Percentiles rank a stretch among this genome's conserved stretches.
Evolutionary conservation across 1,284 basidiomycete species (phyloP).

Genomic region (Cerioporus squamosus): DNA sequence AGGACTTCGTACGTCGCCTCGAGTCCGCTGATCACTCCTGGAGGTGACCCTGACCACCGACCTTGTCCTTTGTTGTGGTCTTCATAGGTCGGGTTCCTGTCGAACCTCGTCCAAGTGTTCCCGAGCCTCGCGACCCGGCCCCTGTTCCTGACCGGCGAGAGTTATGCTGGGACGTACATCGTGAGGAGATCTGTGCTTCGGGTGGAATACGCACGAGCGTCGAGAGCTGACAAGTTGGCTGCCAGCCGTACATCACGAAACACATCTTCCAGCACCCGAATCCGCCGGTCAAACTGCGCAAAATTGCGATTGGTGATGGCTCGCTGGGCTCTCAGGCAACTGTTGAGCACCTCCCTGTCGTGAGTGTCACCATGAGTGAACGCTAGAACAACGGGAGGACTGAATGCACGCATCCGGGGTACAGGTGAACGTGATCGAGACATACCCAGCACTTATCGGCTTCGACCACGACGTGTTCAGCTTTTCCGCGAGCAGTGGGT

Average conservation of each 20-base stretch:
- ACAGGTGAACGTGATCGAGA: slow-evolving; percentile 61
- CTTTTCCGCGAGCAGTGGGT: slow-evolving; percentile 66
- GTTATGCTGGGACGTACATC: slow-evolving; percentile 36
- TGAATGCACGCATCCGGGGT: neutral
- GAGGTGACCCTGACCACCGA: neutral
- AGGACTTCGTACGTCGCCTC: slow-evolving; percentile 61
- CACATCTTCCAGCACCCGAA: slow-evolving; percentile 60
- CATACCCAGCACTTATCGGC: slow-evolving; percentile 71
- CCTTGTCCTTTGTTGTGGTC: neutral
- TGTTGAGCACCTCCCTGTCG: slow-evolving; percentile 58
- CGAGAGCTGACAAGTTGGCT: neutral
- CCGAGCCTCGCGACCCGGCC: slow-evolving; percentile 33
- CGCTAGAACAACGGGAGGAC: neutral
- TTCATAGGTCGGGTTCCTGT: slow-evolving; percentile 28
- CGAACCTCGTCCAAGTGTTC: slow-evolving; percentile 34
- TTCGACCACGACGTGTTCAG: slow-evolving; percentile 68
- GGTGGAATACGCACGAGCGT: too few relatives aligned
- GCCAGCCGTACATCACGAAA: slow-evolving; percentile 69
- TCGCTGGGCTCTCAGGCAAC: slow-evolving; percentile 55
- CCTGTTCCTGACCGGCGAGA: slow-evolving; percentile 36
- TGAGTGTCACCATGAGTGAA: slow-evolving; percentile 1
- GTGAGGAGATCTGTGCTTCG: slow-evolving; percentile 45
- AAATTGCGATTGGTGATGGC: slow-evolving; percentile 72
- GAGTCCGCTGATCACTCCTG: neutral
- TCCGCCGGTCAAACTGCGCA: slow-evolving; percentile 66